Evolutionary conservation across 2,329 filamentous ascomycete species (phyloP).

Genomic region (Myriosclerotinia curreyana): DNA sequence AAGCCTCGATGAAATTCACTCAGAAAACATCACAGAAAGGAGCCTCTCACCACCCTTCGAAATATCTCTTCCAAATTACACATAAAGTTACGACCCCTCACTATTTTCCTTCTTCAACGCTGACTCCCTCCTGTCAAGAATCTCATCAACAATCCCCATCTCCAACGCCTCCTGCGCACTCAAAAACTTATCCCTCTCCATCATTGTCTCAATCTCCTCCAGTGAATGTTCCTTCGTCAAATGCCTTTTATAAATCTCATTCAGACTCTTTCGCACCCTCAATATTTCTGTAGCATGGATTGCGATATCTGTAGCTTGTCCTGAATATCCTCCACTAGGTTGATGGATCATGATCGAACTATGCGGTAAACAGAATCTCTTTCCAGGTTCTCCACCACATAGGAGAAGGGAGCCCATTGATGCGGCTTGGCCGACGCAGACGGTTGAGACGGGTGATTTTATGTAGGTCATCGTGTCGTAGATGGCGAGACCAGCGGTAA

Average conservation of each 20-base stretch:
- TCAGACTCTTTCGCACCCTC: conserved; percentile 77
- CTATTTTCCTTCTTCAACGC: conserved; percentile 26
- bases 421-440: conserved; percentile 90
- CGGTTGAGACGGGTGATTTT: conserved; percentile 84
- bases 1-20: neutral
- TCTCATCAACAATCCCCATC: conserved; percentile 88
- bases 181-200: conserved; percentile 97
- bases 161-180: conserved; percentile 83
- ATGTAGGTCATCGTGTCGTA: conserved; percentile 99
- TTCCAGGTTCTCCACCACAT: conserved; percentile 78
- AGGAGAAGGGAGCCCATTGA: conserved; percentile 92
- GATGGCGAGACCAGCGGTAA: conserved; percentile 84
- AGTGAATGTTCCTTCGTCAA: conserved; percentile 78
- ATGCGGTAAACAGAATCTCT: conserved; percentile 88
- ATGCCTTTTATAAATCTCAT: conserved; percentile 84
- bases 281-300: conserved; percentile 98
- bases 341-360: conserved; percentile 97
- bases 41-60: neutral
- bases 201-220: conserved; percentile 85
- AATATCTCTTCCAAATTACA: neutral
- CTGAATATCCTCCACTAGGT: conserved; percentile 70
- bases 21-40: neutral
- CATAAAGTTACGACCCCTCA: neutral
- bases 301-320: conserved; percentile 75
- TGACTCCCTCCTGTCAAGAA: conserved; percentile 61